Evolutionary conservation across 2,329 filamentous ascomycete genomes (phyloP).

Genomic region (Fusarium sp.): DNA sequence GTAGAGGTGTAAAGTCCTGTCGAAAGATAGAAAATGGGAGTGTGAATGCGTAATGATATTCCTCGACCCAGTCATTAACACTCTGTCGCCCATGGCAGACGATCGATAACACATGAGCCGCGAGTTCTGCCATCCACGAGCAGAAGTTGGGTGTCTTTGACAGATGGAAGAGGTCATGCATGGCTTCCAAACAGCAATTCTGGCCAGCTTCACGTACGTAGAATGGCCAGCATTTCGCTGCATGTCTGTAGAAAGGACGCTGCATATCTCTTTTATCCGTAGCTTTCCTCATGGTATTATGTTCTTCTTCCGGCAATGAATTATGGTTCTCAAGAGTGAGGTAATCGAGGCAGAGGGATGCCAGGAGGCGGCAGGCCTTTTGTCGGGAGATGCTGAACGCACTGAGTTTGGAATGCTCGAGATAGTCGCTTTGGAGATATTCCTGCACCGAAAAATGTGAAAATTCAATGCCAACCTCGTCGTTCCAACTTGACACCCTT

Average conservation of each 20-base stretch:
- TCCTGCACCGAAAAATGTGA: constrained; percentile 22
- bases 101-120: too few species aligned
- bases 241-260: background rate
- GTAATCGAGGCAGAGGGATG: background rate
- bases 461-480: constrained; percentile 4
- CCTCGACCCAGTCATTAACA: too few species aligned
- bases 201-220: background rate
- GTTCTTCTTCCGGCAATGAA: background rate
- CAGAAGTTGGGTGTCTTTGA: background rate
- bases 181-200: background rate
- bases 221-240: background rate
- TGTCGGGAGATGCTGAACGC: background rate
- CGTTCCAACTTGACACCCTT: too few species aligned
- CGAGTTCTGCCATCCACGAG: too few species aligned
- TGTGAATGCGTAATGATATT: too few species aligned
- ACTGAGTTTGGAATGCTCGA: background rate
- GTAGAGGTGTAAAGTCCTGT: background rate
- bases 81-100: too few species aligned
- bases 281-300: fast-evolving
- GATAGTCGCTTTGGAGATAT: background rate
- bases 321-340: background rate
- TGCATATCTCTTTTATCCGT: background rate
- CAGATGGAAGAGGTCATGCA: background rate
- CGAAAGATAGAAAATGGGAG: background rate
- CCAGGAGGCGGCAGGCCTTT: background rate